These are phyloP conservation scores for Aspergillus sparsus DNA, from an alignment of 495 filamentous ascomycete species.

Conservation along the genomic window DNA sequence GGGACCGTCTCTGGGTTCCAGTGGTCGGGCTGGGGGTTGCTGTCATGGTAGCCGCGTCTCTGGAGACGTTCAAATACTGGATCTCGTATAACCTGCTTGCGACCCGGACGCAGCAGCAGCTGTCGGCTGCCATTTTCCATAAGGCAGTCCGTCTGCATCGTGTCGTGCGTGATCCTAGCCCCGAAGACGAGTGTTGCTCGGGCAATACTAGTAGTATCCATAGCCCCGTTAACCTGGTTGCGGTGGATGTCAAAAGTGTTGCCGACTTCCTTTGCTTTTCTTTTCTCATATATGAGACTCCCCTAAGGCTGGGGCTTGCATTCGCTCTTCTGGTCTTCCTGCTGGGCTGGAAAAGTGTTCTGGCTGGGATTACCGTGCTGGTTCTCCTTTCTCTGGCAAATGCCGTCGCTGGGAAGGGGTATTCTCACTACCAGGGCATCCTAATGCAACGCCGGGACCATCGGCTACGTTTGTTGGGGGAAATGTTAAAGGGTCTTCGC, in stretches of 20 bases:
- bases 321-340: slow-evolving; percentile 65
- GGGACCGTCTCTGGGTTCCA: too few species aligned
- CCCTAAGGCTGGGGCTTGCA: slow-evolving; percentile 64
- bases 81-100: too few species aligned
- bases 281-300: slow-evolving; percentile 56
- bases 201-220: slow-evolving; percentile 66
- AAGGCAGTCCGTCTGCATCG: too few species aligned
- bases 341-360: slow-evolving; percentile 72
- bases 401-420: slow-evolving; percentile 65
- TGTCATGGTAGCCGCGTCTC: too few species aligned
- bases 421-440: slow-evolving; percentile 63
- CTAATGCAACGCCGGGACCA: slow-evolving; percentile 80
- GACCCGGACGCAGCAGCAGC: too few species aligned
- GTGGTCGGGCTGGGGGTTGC: too few species aligned
- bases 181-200: slow-evolving; percentile 50
- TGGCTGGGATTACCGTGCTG: slow-evolving; percentile 67
- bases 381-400: slow-evolving; percentile 68
- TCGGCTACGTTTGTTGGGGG: slow-evolving; percentile 76
- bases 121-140: too few species aligned
- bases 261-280: slow-evolving; percentile 68
- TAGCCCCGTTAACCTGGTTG: slow-evolving; percentile 76
- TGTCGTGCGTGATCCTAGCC: too few species aligned
- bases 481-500: slow-evolving; percentile 78
- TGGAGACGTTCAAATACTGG: too few species aligned
- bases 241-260: slow-evolving; percentile 73